Conservation (phyloP, 2,329 filamentous ascomycete genomes). For the Alternaria postmessia region DNA sequence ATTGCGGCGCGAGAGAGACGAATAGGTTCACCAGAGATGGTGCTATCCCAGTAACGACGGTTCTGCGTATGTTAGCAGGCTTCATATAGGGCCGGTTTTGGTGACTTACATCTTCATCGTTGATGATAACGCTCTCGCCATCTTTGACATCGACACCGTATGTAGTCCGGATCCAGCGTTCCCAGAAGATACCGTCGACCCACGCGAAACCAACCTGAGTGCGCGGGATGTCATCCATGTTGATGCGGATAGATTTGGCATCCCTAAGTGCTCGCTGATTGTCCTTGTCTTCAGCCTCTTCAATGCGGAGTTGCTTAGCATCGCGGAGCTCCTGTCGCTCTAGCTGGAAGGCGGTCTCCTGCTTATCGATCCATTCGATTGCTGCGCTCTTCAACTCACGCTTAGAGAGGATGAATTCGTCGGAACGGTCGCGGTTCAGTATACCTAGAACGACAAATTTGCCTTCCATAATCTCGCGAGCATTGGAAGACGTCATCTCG, state of each 20-base stretch:
- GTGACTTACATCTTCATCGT: constrained; percentile 88
- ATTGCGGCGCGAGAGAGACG: constrained; percentile 89
- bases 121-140: constrained; percentile 93
- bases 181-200: constrained; percentile 98
- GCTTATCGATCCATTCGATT: constrained; percentile 97
- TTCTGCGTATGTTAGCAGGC: constrained; percentile 63
- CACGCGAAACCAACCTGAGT: constrained; percentile 95
- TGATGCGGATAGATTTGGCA: constrained; percentile 90
- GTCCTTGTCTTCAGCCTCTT: constrained; percentile 92
- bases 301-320: constrained; percentile 92
- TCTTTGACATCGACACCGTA: constrained; percentile 88
- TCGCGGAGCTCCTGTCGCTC: constrained; percentile 93
- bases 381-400: constrained; percentile 95
- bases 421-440: constrained; percentile 78
- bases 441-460: constrained; percentile 95
- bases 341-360: constrained; percentile 87
- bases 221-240: constrained; percentile 84
- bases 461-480: constrained; percentile 92
- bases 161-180: constrained; percentile 93
- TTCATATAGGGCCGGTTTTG: neutral
- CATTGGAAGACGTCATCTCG: constrained; percentile 89
- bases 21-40: constrained; percentile 87
- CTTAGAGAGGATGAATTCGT: constrained; percentile 79
- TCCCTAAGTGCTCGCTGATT: constrained; percentile 86
- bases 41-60: constrained; percentile 93